Conservation (phyloP, 148 eudicot genomes). For the Vaccinium macrocarpon region DNA sequence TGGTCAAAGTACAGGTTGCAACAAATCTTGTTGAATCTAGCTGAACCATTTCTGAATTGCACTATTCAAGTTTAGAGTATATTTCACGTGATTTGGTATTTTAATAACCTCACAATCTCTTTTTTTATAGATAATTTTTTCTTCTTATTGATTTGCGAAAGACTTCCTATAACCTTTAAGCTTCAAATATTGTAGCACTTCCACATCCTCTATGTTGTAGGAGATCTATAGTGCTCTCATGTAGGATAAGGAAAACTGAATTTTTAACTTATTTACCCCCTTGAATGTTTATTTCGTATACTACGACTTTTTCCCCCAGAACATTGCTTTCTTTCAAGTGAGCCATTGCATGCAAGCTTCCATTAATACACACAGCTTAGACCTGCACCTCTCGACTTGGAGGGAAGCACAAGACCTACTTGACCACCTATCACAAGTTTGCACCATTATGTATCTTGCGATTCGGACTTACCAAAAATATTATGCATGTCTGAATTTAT, state of each 20-base stretch:
- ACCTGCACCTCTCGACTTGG: not conserved
- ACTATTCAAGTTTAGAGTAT: not conserved
- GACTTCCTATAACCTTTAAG: not conserved
- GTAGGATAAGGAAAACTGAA: not conserved
- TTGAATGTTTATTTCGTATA: not conserved
- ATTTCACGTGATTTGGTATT: not conserved
- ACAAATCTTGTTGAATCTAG: not conserved
- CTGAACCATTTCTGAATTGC: not conserved
- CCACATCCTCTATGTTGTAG: not conserved
- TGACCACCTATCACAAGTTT: not conserved
- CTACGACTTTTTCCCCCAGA: not conserved
- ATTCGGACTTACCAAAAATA: too few relatives aligned
- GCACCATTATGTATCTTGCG: not conserved
- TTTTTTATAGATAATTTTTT: not conserved
- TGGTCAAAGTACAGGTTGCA: not conserved
- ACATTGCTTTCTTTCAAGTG: not conserved
- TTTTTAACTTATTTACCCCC: not conserved
- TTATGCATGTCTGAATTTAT: not conserved
- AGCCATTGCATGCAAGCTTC: not conserved
- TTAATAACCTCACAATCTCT: not conserved
- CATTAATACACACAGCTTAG: not conserved
- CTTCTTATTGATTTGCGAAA: not conserved
- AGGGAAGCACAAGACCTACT: not conserved
- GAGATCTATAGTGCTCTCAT: not conserved
- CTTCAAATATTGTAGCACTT: not conserved